These are phyloP conservation scores for Macrolepiota albuminosa DNA, from an alignment of 768 basidiomycete species.

Conservation along the genomic window DNA sequence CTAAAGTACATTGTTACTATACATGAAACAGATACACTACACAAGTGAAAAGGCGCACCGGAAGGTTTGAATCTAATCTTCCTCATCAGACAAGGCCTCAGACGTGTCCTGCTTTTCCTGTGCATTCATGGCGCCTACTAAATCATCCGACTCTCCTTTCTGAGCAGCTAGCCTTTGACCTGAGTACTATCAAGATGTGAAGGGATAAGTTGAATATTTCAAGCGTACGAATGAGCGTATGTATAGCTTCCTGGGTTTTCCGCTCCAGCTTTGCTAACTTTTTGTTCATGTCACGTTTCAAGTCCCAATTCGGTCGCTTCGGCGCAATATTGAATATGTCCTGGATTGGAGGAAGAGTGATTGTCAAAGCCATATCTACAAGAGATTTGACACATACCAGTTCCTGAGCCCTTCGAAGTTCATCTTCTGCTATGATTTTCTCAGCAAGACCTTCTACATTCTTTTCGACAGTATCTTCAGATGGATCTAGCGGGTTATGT, in stretches of 20 bases:
- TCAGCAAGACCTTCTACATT: conserved; percentile 81
- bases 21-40: conserved; percentile 2
- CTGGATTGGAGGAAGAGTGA: conserved; percentile 33
- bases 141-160: conserved; percentile 73
- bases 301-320: conserved; percentile 94
- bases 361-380: not conserved
- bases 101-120: conserved; percentile 55
- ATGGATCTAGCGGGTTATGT: conserved; percentile 48
- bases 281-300: conserved; percentile 91
- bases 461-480: conserved; percentile 85
- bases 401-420: conserved; percentile 79
- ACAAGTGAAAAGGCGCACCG: conserved; percentile 18
- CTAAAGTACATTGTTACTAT: conserved; percentile 3
- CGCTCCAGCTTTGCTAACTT: conserved; percentile 85
- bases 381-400: conserved; percentile 48
- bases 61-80: conserved; percentile 31
- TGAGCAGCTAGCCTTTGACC: conserved; percentile 78
- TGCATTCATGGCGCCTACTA: conserved; percentile 81
- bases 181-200: conserved; percentile 21
- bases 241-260: conserved; percentile 88
- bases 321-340: conserved; percentile 97
- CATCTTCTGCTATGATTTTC: conserved; percentile 81
- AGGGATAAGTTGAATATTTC: not conserved
- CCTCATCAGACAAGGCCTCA: conserved; percentile 56
- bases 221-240: conserved; percentile 84